Base-by-base conservation (phyloP, 768 basidiomycete genomes). In the Guyanaporus albipodus region DNA sequence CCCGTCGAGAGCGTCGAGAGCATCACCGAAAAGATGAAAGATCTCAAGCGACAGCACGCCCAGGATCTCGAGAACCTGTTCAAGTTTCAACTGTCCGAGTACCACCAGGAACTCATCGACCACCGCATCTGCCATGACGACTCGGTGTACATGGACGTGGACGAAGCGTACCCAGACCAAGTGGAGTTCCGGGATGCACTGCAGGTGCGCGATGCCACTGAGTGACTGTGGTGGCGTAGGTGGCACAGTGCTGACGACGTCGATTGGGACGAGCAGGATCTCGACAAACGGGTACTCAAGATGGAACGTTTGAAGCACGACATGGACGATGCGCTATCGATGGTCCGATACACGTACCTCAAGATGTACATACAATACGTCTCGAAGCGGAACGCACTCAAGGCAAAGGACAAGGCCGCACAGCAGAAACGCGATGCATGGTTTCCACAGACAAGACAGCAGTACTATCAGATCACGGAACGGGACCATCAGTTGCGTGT, bases 401-500 rank as follows among this genome's bases (percentile, higher is more conserved):
- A 42, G 14, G 9, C n/a, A 6, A 34, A 51, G 38, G 69, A 70
- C 41, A 48, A 47, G 27, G 12, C 27, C 0, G 48, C 48, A 18
- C 64, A 59, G 14, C 57, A 55, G 35, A 47, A 35, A 15, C 66
- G 61, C n/a, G 67, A 70, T 43, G 57, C 63, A 4, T 59, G 56
- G 40, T 73, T 73, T 34, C 71, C 71, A 2, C 49, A 44, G 32
- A 60, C 48, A 22, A 38, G 57, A 26, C 49, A 45, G 3, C 65
- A 66, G 27, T 73, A 63, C 49, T 48, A 58, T 10, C 43, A 53
- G 4, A 66, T 70, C 42, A 48, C 50, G 2, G 65, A 60, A 7
- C 70, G 70, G 17, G 77, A 79, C 21, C 59, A 69, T 0, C 71
- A 77, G 62, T 57, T 76, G n/a, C 73, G 80, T 2, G 67, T 73